These are phyloP conservation scores for Phialophora expanda DNA, from an alignment of 2,329 filamentous ascomycete species.

Conservation along the genomic window DNA sequence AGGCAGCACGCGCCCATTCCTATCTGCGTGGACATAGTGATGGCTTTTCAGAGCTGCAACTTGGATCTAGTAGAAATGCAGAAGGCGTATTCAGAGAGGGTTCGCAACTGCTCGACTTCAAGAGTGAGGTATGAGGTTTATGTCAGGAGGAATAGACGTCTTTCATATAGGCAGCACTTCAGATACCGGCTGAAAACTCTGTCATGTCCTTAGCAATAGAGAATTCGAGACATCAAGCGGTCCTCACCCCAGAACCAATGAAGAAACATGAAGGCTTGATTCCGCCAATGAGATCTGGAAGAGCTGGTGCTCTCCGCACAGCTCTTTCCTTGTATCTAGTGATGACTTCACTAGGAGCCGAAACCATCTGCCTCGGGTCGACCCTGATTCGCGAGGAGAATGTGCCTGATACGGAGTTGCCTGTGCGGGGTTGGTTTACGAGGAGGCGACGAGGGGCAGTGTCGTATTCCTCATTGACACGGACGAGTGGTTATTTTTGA, in stretches of 20 bases:
- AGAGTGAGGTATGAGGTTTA: not conserved
- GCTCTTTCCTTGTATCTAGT: not conserved
- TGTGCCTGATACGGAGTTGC: not conserved
- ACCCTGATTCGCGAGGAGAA: conserved; percentile 1
- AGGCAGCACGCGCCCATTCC: conserved; percentile 52
- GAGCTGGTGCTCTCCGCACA: not conserved
- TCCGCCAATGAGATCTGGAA: not conserved
- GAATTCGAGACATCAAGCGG: not conserved
- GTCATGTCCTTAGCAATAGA: not conserved
- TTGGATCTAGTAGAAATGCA: not conserved
- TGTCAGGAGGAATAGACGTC: not conserved
- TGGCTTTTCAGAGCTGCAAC: not conserved
- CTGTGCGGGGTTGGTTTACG: not conserved
- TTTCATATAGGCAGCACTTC: no score
- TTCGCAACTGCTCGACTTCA: not conserved
- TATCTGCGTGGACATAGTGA: conserved; percentile 47
- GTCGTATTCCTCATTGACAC: not conserved
- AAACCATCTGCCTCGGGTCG: not conserved
- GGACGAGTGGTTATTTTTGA: not conserved
- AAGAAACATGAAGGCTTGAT: not conserved
- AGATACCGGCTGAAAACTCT: not conserved
- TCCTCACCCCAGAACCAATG: not conserved
- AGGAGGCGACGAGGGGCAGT: not conserved
- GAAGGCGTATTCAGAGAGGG: not conserved
- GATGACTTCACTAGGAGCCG: not conserved